Evolutionary conservation across 805 yeast genomes (phyloP).

Genomic region (Starmera amethionina): DNA sequence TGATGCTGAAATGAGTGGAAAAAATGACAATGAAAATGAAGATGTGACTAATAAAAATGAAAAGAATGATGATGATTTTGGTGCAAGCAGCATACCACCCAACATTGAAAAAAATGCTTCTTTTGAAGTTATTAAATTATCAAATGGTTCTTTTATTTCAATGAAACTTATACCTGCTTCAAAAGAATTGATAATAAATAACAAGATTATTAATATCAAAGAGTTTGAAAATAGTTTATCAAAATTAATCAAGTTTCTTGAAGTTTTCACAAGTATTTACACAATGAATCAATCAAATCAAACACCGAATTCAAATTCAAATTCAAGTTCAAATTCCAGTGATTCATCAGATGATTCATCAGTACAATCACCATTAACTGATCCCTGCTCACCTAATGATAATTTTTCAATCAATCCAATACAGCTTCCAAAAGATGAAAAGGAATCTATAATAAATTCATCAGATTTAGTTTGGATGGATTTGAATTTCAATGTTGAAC

Average conservation of each 20-base stretch:
- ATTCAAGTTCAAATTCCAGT: background rate
- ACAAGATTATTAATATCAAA: constrained; percentile 3
- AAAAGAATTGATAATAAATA: background rate
- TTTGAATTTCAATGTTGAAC: constrained; percentile 6
- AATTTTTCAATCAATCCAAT: background rate
- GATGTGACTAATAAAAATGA: too few relatives aligned
- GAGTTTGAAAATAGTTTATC: constrained; percentile 8
- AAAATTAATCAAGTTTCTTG: background rate
- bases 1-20: background rate
- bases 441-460: too few relatives aligned
- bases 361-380: background rate
- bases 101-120: background rate
- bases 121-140: constrained; percentile 5
- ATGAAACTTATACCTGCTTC: constrained; percentile 1
- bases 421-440: too few relatives aligned
- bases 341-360: background rate
- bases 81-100: background rate
- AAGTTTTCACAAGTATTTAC: background rate
- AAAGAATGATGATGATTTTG: too few relatives aligned
- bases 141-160: constrained; percentile 8
- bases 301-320: background rate
- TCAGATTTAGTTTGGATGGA: constrained; percentile 6
- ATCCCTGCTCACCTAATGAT: background rate
- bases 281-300: too few relatives aligned
- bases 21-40: constrained; percentile 1